Evolutionary conservation across 2,329 filamentous ascomycete genomes (phyloP), one percentile per base, ranked within the genome.

Genomic region (Xylariaceae sp.): DNA sequence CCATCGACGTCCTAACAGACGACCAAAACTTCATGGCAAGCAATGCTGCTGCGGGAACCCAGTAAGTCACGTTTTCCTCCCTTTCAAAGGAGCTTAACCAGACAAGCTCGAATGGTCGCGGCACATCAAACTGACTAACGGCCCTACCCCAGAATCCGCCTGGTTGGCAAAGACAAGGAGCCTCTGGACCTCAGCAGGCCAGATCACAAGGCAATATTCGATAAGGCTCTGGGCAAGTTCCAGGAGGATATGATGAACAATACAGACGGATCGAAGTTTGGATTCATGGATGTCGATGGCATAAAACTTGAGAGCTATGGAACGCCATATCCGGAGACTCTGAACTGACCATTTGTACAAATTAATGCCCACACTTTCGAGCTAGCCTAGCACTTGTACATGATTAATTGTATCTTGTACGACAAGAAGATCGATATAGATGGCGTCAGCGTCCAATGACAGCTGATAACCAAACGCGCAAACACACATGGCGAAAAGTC

Each of bases 11-110:
- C 39, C 48, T 64, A 21, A 44, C 73, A 2, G 69, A 73, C 33
- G 67, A 74, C 27, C 60, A 73, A 24, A 61, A 81, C 47, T 78
- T 80, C 47, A 67, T 39, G 5, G 8, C 52, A 0, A 59, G 49
- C 7, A 56, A 52, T 3, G 24, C 58, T 19, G 50, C 54, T 4
- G 57, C 60, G 0, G 55, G 59, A 6, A 55, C 55, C 14, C 59
- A 63, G 59, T 63, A 48, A 45, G 53, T 29, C 16, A n/a, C 14
- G 21, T 1, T 13, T 0, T 28, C 18, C 27, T 9, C 14, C n/a
- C 6, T 34, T 33, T 9, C 9, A 9, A n/a, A n/a, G n/a, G n/a
- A n/a, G n/a, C n/a, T n/a, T n/a, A n/a, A n/a, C n/a, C n/a, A n/a
- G n/a, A n/a, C n/a, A n/a, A n/a, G n/a, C n/a, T n/a, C n/a, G n/a